phyloP scores from a whole-genome alignment of 495 filamentous ascomycete genomes.

The Penicillium coprophilum region DNA sequence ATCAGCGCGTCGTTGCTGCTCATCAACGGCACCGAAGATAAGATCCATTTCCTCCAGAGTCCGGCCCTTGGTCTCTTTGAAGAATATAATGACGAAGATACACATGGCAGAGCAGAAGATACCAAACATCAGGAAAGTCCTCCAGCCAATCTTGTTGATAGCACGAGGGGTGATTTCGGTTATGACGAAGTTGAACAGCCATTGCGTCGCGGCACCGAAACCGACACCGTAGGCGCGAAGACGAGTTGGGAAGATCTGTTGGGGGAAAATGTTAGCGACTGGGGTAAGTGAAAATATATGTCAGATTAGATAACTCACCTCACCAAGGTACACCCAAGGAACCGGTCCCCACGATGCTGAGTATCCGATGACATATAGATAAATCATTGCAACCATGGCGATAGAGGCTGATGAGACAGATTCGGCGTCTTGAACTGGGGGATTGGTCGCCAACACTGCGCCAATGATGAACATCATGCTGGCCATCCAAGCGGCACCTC shows the following conservation, averaged over 20 bases:
- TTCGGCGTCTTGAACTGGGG: slow-evolving; percentile 31
- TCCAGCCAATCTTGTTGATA: slow-evolving; percentile 51
- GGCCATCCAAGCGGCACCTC: slow-evolving; percentile 66
- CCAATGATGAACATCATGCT: slow-evolving; percentile 75
- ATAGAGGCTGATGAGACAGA: slow-evolving; percentile 41
- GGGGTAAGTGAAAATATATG: neutral
- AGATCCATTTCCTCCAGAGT: slow-evolving; percentile 52
- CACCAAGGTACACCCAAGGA: slow-evolving; percentile 55
- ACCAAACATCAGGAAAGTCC: slow-evolving; percentile 57
- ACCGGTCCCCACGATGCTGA: slow-evolving; percentile 44
- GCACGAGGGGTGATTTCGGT: slow-evolving; percentile 40
- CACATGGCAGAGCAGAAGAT: slow-evolving; percentile 46
- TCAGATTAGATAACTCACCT: slow-evolving; percentile 26
- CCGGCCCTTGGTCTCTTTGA: slow-evolving; percentile 62
- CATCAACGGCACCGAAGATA: slow-evolving; percentile 45
- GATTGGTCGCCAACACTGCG: slow-evolving; percentile 56
- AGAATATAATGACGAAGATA: slow-evolving; percentile 45
- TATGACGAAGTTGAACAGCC: slow-evolving; percentile 49
- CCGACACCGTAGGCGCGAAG: slow-evolving; percentile 71
- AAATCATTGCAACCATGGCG: slow-evolving; percentile 55
- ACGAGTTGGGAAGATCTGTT: slow-evolving; percentile 67
- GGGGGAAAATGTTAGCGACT: slow-evolving; percentile 31
- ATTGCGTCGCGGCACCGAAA: slow-evolving; percentile 57
- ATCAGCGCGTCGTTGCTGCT: slow-evolving; percentile 35
- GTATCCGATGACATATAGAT: slow-evolving; percentile 52